Base-by-base conservation (phyloP, 192 early-diverging fungal genomes). In the Mycoemilia scoparia region DNA sequence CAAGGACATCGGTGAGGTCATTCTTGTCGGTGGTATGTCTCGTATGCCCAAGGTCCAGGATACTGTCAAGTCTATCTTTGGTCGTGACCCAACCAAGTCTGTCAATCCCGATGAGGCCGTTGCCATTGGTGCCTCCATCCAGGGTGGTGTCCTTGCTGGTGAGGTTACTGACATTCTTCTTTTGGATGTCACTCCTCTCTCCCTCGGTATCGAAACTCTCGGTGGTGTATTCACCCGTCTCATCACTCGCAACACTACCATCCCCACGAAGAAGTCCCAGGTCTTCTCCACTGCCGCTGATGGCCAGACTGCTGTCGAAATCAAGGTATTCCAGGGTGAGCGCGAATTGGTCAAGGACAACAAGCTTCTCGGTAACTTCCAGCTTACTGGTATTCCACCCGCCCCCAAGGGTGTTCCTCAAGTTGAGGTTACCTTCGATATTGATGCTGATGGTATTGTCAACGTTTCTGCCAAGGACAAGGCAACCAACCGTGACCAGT, bases 101-200 rank as follows among this genome's bases (percentile, higher is more conserved):
- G 89, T 97, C 56, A 97, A 97, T 71, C 92, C 92, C 13, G 92
- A 97, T 47, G 92, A 97, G 54, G 92, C 92, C 39, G 92, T 95
- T 17, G 89, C 92, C 31, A 86, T 95, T 49, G 89, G 92, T 51
- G 92, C 92, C 28, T 87, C 92, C 38, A 81, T 97, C 49, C 92
- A 97, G 61, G 92, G 92, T 50, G 92, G 92, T 69, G 89, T 97
- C 20, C 62, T 97, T 24, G 83, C 86, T 40, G 92, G 92, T 42
- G 82, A 86, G 28, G 92, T 95, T 38, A 89, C 86, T 20, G 88
- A 91, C 48, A 86, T 97, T 21, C 69, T 97, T 10, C 69, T 97
- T 32, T 66, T 97, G 38, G 93, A 97, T 57, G 93, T 97, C 29
- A 92, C 88, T 14, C 93, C 93, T 23, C 71, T 97, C 24, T 93